Conservation (phyloP, 345 rosid species). For the Boechera divaricarpa region DNA sequence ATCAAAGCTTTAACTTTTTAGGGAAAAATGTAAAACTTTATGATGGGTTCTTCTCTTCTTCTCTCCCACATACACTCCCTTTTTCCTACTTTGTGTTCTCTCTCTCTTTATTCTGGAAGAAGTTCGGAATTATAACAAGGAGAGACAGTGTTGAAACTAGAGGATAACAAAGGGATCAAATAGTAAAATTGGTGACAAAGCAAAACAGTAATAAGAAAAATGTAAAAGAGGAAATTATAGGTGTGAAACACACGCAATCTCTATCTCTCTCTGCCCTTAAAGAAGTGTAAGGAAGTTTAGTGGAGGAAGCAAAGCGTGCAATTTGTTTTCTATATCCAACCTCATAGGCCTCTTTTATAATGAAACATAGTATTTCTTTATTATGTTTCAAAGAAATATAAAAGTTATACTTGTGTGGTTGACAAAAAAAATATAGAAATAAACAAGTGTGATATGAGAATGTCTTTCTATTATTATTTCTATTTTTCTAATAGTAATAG, state of each 20-base stretch:
- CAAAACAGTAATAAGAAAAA: slow-evolving; percentile 33
- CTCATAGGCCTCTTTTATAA: neutral
- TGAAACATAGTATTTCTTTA: neutral
- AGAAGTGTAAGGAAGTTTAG: slow-evolving; percentile 48
- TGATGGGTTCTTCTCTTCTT: slow-evolving; percentile 33
- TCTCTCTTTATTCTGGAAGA: slow-evolving; percentile 14
- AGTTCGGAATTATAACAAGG: slow-evolving; percentile 20
- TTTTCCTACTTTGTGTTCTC: slow-evolving; percentile 20
- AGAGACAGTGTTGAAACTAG: slow-evolving; percentile 39
- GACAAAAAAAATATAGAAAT: neutral
- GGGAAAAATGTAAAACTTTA: slow-evolving; percentile 40
- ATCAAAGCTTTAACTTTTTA: slow-evolving; percentile 36
- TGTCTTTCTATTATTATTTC: neutral
- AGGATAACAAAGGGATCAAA: slow-evolving; percentile 18
- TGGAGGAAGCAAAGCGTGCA: slow-evolving; percentile 63
- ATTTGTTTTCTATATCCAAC: slow-evolving; percentile 32
- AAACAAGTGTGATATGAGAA: neutral
- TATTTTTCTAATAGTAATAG: neutral
- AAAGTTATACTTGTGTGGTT: neutral
- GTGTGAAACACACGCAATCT: slow-evolving; percentile 65
- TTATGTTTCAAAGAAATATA: neutral
- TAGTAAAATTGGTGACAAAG: slow-evolving; percentile 26
- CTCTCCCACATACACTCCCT: slow-evolving; percentile 28
- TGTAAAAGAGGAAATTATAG: neutral
- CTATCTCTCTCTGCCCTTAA: slow-evolving; percentile 26